Base-by-base conservation (phyloP, 148 eudicot species). In the Rhododendron kiyosumense region DNA sequence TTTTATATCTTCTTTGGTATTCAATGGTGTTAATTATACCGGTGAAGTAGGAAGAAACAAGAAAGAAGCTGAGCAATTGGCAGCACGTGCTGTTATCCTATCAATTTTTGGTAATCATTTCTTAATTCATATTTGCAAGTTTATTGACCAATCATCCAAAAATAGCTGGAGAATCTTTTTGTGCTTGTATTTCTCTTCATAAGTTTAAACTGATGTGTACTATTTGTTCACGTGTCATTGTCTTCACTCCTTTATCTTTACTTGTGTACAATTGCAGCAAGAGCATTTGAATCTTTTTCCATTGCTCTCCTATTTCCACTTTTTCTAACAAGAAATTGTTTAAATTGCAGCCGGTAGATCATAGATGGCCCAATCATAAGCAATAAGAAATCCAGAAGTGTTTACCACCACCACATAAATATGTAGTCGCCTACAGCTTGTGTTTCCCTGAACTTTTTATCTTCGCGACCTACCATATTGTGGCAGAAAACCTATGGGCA, bases 51-150 rank as follows among this genome's bases (percentile, higher is more conserved):
- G 89, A 54, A 87, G 82, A 76, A 92, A 17, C 89, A 94, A 94
- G 84, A 95, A 91, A 88, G 96, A 93, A 38, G 94, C 95, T 26
- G 95, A 93, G 85, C 92, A 89, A 84, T 71, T 88, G 84, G 93
- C 89, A 45, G 95, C 95, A 52, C 89, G 92, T 79, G 89, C 87
- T 84, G 93, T 59, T 84, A 89, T 92, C 48, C 28, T 91, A 7
- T 94, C 94, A 30, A 75, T 92, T 87, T 69, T 95, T 77, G 97
- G 98, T 94, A 93, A 46, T 65, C 41, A 17, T n/a, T 71, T 79
- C 24, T 78, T 32, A 30, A 41, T 49, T 32, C 48, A 78, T 32
- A 61, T 2, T 32, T 76, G 43, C 34, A 75, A 76, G 24, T 43
- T 43, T 6, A 41, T 30, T 71, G 34, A 49, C 54, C 32, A 86